Base-by-base conservation (phyloP, 805 yeast species). In the Teunomyces panamensis region DNA sequence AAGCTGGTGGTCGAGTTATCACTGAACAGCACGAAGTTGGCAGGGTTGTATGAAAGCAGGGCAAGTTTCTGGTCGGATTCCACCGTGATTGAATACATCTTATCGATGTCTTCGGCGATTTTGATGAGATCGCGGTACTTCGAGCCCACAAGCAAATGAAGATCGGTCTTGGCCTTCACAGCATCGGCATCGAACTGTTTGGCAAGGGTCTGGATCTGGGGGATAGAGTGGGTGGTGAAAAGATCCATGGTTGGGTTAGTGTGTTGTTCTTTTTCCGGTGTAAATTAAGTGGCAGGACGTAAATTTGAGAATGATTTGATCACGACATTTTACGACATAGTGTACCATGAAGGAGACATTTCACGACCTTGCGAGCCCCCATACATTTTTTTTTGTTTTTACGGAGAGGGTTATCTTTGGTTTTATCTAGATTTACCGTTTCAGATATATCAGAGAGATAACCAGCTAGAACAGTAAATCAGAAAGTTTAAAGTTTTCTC, bases 91-190 rank as follows among this genome's bases (percentile, higher is more conserved):
- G 46, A 35, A 50, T 62, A 59, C 67, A 70, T 69, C 9, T 48
- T 54, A 30, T 65, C 68, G 26, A 73, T 71, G 46, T 69, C 74
- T 48, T 72, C 75, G n/a, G 77, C 74, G 10, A 73, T 71, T 39
- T 64, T 60, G 41, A 73, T 71, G 56, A 73, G 63, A 55, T 72
- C 76, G 41, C 78, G 57, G 57, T 73, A 73, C 45, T 73, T 73
- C 28, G 51, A 53, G 5, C 75, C 73, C 16, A 73, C 77, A 42
- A 73, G 59, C 4, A 53, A 46, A 48, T 72, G 76, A 11, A 73
- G 55, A 36, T 71, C 67, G 9, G 54, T 30, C 48, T 64, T 65
- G 47, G 75, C 69, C 10, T 51, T 42, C 4, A 49, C 50, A n/a
- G 64, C 66, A 28, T 57, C 58, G 6, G 48, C 49, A 30, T 60